Evolutionary conservation across 2,329 filamentous ascomycete genomes (phyloP).

Genomic region (Diplodia scrobiculata): DNA sequence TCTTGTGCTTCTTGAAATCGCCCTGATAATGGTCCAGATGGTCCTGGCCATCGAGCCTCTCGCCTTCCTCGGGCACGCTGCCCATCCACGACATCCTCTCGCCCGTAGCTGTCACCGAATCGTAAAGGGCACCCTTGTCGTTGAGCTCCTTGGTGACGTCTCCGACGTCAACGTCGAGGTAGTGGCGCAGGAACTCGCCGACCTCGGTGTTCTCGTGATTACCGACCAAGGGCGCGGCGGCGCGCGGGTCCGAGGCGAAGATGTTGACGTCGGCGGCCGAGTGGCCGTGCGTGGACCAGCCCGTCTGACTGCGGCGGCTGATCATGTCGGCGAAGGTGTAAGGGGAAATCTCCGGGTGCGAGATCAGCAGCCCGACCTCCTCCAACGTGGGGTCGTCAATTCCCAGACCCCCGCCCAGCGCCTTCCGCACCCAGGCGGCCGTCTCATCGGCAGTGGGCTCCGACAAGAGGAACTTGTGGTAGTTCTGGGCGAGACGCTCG

Average conservation of each 20-base stretch:
- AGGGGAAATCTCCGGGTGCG: conserved; percentile 58
- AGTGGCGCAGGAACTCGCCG: conserved; percentile 76
- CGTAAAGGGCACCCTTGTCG: conserved; percentile 52
- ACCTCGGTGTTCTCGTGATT: conserved; percentile 97
- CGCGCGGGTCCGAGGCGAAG: conserved; percentile 73
- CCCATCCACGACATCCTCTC: conserved; percentile 49
- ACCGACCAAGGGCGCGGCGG: conserved; percentile 66
- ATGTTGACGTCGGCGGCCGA: conserved; percentile 91
- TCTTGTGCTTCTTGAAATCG: conserved; percentile 34
- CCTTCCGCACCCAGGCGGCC: conserved; percentile 65
- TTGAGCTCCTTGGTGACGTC: conserved; percentile 74
- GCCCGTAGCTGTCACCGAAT: conserved; percentile 37
- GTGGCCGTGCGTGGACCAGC: conserved; percentile 85
- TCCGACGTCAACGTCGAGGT: conserved; percentile 77
- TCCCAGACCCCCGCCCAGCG: conserved; percentile 72
- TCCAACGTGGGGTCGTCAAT: conserved; percentile 70
- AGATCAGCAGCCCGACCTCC: conserved; percentile 69
- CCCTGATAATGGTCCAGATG: conserved; percentile 41
- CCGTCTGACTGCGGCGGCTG: conserved; percentile 81
- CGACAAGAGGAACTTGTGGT: conserved; percentile 60
- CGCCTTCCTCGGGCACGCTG: conserved; percentile 43
- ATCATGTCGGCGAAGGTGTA: conserved; percentile 80
- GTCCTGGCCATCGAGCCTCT: conserved; percentile 50
- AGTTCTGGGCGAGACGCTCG: conserved; percentile 67
- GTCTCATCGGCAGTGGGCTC: conserved; percentile 39